Percentiles rank a stretch among this genome's conserved stretches.
Evolutionary conservation across 2,329 filamentous ascomycete species (phyloP).

Genomic region (Alternaria sp.): DNA sequence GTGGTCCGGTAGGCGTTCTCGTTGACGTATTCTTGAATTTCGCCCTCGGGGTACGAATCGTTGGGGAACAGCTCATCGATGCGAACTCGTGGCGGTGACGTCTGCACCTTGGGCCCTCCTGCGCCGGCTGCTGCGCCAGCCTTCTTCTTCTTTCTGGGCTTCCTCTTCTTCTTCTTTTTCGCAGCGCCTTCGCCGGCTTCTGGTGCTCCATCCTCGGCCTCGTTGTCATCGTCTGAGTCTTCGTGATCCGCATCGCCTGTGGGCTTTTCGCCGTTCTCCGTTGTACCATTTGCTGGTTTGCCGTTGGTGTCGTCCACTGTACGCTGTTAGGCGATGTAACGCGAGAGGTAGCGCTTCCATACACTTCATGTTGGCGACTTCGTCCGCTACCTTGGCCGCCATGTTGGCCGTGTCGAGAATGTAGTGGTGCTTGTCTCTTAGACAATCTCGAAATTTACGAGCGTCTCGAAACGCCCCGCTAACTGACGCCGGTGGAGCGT

Average conservation of each 20-base stretch:
- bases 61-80: conserved; percentile 76
- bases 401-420: conserved; percentile 31
- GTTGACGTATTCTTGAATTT: conserved; percentile 77
- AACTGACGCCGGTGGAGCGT: conserved; percentile 14
- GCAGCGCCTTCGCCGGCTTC: conserved; percentile 47
- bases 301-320: conserved; percentile 47
- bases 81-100: conserved; percentile 76
- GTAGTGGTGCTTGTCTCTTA: conserved; percentile 3
- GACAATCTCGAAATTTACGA: conserved; percentile 22
- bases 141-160: conserved; percentile 74
- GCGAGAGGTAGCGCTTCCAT: conserved; percentile 13
- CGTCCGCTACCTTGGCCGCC: conserved; percentile 47
- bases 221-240: conserved; percentile 62
- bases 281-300: conserved; percentile 38
- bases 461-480: conserved; percentile 15
- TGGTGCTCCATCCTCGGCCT: conserved; percentile 55
- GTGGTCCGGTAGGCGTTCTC: conserved; percentile 83
- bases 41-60: conserved; percentile 75
- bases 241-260: conserved; percentile 58
- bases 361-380: conserved; percentile 48
- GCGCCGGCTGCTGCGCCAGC: conserved; percentile 48
- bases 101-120: conserved; percentile 69
- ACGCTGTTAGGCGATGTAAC: conserved; percentile 7
- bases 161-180: conserved; percentile 87
- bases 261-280: conserved; percentile 46